A percentile compares a stretch with the other conserved stretches of the same genome.
These are phyloP conservation scores for Digitaria exilis DNA, from an alignment of 202 grass and related monocot species.

Conservation along the genomic window DNA sequence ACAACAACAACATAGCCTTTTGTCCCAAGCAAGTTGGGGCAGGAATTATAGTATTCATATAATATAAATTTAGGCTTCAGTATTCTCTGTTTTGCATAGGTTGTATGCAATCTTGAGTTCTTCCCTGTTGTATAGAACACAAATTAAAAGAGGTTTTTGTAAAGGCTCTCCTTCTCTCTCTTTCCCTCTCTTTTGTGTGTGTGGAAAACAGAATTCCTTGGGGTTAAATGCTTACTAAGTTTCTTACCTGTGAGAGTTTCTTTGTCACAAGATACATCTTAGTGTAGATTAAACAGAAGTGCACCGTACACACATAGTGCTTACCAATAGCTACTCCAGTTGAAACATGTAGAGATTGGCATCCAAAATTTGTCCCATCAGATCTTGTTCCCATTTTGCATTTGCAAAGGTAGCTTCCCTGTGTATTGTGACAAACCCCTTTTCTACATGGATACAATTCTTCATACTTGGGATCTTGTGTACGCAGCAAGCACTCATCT, in stretches of 20 bases:
- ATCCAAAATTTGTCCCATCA: neutral
- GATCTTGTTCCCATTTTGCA: constrained; percentile 31
- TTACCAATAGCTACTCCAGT: constrained; percentile 17
- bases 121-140: neutral
- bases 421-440: constrained; percentile 30
- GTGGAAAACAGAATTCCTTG: neutral
- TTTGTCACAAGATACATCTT: neutral
- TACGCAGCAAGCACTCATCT: constrained; percentile 45
- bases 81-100: neutral
- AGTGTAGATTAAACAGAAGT: neutral
- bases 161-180: neutral
- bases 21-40: no score
- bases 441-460: constrained; percentile 22
- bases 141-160: neutral
- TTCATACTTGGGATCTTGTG: constrained; percentile 9
- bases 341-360: neutral
- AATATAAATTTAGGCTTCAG: neutral
- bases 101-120: neutral
- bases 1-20: no score
- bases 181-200: no score
- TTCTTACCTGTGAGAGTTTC: neutral
- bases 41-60: no score
- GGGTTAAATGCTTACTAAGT: neutral
- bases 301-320: neutral
- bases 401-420: constrained; percentile 36